Base-by-base conservation (phyloP, 1,139 yeast genomes). In the Torulaspora pretoriensis region DNA sequence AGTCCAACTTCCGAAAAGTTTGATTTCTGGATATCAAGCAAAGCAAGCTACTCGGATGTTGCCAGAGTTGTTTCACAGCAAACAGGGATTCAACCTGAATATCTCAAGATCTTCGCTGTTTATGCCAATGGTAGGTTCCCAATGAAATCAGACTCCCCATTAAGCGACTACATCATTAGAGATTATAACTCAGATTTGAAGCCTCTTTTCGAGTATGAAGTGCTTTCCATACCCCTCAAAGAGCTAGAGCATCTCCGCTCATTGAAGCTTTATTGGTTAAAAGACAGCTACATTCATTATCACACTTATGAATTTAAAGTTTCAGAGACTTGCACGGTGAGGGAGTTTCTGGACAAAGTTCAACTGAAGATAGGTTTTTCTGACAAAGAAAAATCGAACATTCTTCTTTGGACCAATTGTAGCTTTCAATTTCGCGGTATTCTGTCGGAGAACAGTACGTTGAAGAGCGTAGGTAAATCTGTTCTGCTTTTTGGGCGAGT, bases 201-300 rank as follows among this genome's bases (percentile, higher is more conserved):
- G 67, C 63, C 72, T 4, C 70, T 74, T 8, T 75, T 83, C 55
- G 86, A 81, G 54, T 92, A 85, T 61, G 96, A 90, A 58, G 68
- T 84, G 1, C 73, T 94, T 56, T 83, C 80, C 35, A 81, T 89
- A 39, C 80, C 90, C 5, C 69, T 92, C 49, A 74, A 71, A 30
- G 95, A 89, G 51, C 76, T 83, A 56, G 98, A 94, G 64, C 80
- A 77, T 52, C 77, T 88, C 79, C 78, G 79, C 50, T 67, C 78
- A 7, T 68, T 90, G 31, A 78, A 75, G 48, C 70, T 84, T 23
- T 72, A 72, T 48, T 84, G 90, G 89, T 65, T 83, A 24, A 75
- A 76, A 2, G 74, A 74, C 42, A 77, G 78, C 16, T 74, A 83
- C 36, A 71, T 81, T 45, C 83, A 81, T 54, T 85, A 75, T 54